Evolutionary conservation across 306 rosid species (phyloP).

Genomic region (Quillaja saponaria): DNA sequence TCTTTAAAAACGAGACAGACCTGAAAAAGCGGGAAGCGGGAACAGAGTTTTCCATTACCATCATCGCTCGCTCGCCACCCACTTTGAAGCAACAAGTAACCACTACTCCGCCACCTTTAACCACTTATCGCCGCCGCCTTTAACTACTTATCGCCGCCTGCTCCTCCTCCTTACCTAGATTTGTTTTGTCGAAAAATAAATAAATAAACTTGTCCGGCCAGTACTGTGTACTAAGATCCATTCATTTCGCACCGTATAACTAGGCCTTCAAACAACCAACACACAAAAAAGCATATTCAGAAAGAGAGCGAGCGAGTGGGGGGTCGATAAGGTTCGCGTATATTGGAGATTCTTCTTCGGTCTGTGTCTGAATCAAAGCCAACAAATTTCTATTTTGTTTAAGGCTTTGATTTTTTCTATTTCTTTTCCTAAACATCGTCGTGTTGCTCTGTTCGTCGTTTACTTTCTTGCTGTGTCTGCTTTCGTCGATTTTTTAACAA

Average conservation of each 20-base stretch:
- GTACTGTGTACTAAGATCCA: slow-evolving; percentile 38
- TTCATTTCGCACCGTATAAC: slow-evolving; percentile 26
- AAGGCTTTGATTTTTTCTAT: too few species aligned
- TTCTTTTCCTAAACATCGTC: too few species aligned
- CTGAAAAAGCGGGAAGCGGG: slow-evolving; percentile 43
- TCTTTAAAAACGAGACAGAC: slow-evolving; percentile 28
- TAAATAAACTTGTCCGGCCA: neutral
- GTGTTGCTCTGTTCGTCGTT: too few species aligned
- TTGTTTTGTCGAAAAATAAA: neutral
- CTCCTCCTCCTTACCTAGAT: slow-evolving; percentile 6
- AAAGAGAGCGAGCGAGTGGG: neutral
- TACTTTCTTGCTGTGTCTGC: too few species aligned
- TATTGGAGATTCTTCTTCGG: neutral
- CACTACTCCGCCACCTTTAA: slow-evolving; percentile 26
- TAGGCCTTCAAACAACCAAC: neutral
- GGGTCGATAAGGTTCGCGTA: neutral
- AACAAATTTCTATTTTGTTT: neutral
- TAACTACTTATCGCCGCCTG: slow-evolving; percentile 2
- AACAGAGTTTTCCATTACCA: neutral
- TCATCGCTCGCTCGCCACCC: neutral
- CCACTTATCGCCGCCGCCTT: slow-evolving; percentile 13
- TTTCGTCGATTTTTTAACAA: too few species aligned
- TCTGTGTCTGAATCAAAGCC: slow-evolving; percentile 1
- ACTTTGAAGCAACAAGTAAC: neutral
- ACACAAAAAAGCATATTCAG: neutral